Conservation (phyloP, 345 rosid genomes). For the Punica granatum region DNA sequence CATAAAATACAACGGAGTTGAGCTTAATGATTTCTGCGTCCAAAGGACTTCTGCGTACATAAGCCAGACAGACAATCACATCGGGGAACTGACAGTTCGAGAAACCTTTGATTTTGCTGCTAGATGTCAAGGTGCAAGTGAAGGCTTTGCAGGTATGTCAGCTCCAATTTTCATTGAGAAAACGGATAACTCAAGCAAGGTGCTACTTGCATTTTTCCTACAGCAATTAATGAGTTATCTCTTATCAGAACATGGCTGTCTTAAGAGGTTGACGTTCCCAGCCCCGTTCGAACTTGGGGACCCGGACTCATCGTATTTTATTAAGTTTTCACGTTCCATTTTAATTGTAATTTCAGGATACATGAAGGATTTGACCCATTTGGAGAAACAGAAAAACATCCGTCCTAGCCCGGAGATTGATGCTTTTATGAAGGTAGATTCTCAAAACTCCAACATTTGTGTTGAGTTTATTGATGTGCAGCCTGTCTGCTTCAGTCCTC, state of each 20-base stretch:
- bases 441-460: slow-evolving; percentile 6
- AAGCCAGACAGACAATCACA: slow-evolving; percentile 86
- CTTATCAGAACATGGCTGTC: too few relatives aligned
- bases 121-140: slow-evolving; percentile 81
- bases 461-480: neutral
- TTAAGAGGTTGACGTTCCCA: too few relatives aligned
- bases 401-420: slow-evolving; percentile 78
- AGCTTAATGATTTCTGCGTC: slow-evolving; percentile 56
- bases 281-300: too few relatives aligned
- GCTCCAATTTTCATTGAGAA: neutral
- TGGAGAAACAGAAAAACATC: slow-evolving; percentile 65
- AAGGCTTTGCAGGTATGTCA: slow-evolving; percentile 62
- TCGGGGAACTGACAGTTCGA: slow-evolving; percentile 83
- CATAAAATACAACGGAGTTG: slow-evolving; percentile 72
- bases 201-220: too few relatives aligned
- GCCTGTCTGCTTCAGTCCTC: slow-evolving; percentile 2
- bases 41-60: slow-evolving; percentile 87
- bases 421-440: slow-evolving; percentile 85
- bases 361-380: slow-evolving; percentile 50
- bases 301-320: too few relatives aligned
- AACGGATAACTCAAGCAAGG: neutral
- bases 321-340: too few relatives aligned
- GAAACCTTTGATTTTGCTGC: slow-evolving; percentile 96
- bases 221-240: too few relatives aligned
- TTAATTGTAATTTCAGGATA: slow-evolving; percentile 29